phyloP scores from a whole-genome alignment of 805 yeast species.

The Priceomyces melissophilus region DNA sequence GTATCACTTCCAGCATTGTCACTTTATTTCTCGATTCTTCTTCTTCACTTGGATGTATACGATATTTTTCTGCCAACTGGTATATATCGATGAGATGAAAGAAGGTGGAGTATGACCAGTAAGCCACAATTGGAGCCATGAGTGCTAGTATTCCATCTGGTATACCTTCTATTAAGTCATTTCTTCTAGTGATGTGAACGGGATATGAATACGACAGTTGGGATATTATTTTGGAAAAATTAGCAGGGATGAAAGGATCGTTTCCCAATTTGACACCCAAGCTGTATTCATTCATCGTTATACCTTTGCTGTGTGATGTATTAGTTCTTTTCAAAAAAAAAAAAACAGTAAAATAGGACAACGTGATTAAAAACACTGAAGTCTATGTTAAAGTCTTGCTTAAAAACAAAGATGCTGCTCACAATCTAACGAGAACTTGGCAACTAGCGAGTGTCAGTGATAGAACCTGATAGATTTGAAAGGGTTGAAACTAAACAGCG shows the following conservation, averaged over 20 bases:
- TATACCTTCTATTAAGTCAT: constrained; percentile 52
- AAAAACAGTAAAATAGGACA: no score
- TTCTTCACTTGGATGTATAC: constrained; percentile 92
- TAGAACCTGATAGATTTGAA: no score
- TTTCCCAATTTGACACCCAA: no score
- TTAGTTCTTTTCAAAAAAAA: no score
- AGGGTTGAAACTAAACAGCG: no score
- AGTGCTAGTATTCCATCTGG: constrained; percentile 74
- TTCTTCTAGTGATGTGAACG: constrained; percentile 23
- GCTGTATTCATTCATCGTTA: no score
- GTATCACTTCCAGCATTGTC: constrained; percentile 60
- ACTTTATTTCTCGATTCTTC: constrained; percentile 75
- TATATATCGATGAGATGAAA: constrained; percentile 74
- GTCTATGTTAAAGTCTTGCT: no score
- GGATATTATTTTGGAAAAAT: constrained; percentile 13
- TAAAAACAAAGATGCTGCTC: no score
- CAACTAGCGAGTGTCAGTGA: no score
- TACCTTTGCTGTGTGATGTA: no score
- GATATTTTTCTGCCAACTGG: constrained; percentile 73
- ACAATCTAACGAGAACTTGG: no score
- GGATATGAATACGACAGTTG: constrained; percentile 8
- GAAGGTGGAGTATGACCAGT: constrained; percentile 74
- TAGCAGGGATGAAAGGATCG: constrained; percentile 9
- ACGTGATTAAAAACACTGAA: no score
- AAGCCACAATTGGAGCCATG: constrained; percentile 71